Evolutionary conservation across 768 basidiomycete genomes (phyloP).

Genomic region (Lactarius hatsudake): DNA sequence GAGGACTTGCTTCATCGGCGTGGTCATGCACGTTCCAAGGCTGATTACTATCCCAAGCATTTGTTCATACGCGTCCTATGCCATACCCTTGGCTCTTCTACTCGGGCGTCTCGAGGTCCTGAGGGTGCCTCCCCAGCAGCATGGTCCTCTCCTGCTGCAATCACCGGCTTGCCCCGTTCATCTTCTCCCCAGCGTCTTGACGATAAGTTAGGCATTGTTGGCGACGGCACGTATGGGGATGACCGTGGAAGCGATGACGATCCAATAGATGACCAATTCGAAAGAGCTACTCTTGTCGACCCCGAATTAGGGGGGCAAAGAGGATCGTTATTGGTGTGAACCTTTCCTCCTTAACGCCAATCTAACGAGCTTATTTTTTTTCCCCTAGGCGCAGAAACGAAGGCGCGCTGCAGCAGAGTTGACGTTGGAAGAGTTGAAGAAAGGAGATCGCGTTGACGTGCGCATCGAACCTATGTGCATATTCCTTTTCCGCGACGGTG

Average conservation of each 20-base stretch:
- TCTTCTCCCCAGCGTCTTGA: slow-evolving; percentile 33
- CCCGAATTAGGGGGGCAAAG: slow-evolving; percentile 26
- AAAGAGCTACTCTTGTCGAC: slow-evolving; percentile 28
- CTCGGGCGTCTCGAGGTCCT: background rate
- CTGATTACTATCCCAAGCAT: slow-evolving; percentile 67
- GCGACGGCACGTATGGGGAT: slow-evolving; percentile 30
- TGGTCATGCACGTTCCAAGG: slow-evolving; percentile 55
- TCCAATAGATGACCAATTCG: background rate
- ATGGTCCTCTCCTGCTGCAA: slow-evolving; percentile 17
- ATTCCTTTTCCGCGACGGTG: slow-evolving; percentile 65
- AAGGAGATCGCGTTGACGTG: slow-evolving; percentile 58
- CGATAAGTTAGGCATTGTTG: slow-evolving; percentile 23
- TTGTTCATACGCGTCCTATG: slow-evolving; percentile 68
- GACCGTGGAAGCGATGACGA: slow-evolving; percentile 31
- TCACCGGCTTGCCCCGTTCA: slow-evolving; percentile 37
- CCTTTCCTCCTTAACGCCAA: background rate
- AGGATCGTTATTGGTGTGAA: slow-evolving; percentile 17
- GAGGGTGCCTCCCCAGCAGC: background rate
- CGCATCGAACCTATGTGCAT: slow-evolving; percentile 62
- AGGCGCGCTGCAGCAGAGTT: slow-evolving; percentile 29
- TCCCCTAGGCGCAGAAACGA: slow-evolving; percentile 38
- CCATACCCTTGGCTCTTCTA: slow-evolving; percentile 47
- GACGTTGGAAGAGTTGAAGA: slow-evolving; percentile 41
- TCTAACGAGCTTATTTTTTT: background rate
- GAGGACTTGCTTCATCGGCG: slow-evolving; percentile 65